Base-by-base conservation (phyloP, 2,329 filamentous ascomycete species). In the Aureobasidium lini region DNA sequence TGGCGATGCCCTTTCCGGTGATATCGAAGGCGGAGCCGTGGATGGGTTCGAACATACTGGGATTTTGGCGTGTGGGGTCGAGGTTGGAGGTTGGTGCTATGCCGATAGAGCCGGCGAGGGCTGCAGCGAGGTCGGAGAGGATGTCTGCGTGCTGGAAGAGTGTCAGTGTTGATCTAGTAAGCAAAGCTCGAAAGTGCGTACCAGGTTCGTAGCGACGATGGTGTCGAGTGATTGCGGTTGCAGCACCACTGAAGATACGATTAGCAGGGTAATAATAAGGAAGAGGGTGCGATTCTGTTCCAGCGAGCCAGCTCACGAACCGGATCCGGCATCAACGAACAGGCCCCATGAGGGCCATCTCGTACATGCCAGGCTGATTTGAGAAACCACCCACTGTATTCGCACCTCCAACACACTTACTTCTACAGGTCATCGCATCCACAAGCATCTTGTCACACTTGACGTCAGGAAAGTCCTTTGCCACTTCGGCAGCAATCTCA, bases 1-100 rank as follows among this genome's bases (percentile, higher is more conserved):
- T 84, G 0, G 80, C 79, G 18, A 82, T 67, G 6, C 81, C 81
- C 66, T 81, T 81, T 5, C 81, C 81, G 0, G 79, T 79, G 53
- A 84, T 83, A 62, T 84, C 81, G 62, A 83, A 83, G 0, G 81
- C 81, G 4, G 77, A 81, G 1, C 81, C 81, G 64, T 84, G 81
- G 57, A 84, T 83, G 0, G 82, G 82, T 72, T 84, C 82, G 62
- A 84, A 85, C 79, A 84, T 83, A 57, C 76, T 80, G 0, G 84
- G 84, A 61, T 83, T 80, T 63, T 79, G 67, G 15, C 81, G 74
- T 1, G 80, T 84, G 1, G 86, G 85, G 64, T 89, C 85, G 1
- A 89, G 74, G 65, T 89, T 89, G 43, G 81, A 84, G 0, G 85
- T 88, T 3, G 86, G 85, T 3, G 86, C 86, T 60, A 90, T 88